Evolutionary conservation across 768 basidiomycete genomes (phyloP), one percentile per base, ranked within the genome.

Genomic region (Rhodotorula babjevae): DNA sequence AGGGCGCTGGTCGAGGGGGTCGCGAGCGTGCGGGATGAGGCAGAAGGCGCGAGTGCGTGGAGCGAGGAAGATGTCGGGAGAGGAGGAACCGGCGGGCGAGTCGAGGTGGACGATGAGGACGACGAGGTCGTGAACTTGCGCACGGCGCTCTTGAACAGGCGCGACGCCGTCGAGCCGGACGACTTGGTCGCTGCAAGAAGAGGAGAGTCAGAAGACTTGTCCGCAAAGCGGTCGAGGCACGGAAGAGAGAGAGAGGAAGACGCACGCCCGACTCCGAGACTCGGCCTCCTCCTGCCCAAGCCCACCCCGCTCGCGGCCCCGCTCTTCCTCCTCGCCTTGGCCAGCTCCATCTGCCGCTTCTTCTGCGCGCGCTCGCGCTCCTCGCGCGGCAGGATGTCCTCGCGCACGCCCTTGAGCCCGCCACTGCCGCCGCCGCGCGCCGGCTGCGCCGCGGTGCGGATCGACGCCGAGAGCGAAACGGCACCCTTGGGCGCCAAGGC

Each of bases 271-370:
- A 65, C 55, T 10, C 29, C 36, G 33, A 64, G 18, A 25, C 57
- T 56, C 6, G 63, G 56, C 59, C 71, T 66, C 68, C 61, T 61
- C 44, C 57, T 44, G 50, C 23, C 42, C 46, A 62, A 12, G 18
- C 49, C 60, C 2, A 15, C 27, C 12, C 23, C 73, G 14, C 36
- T 55, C 25, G 36, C 69, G 4, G 23, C 65, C 14, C n/a, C 31
- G n/a, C 71, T 72, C 60, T 61, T 69, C 55, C 71, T 60, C 62
- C 71, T 71, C 63, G 62, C 75, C 57, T 70, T 74, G n/a, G 69
- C 69, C 46, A 67, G 47, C 59, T 74, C 73, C n/a, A 74, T 31
- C 59, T 68, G 63, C 53, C 73, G 49, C 65, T 59, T 65, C 63
- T 55, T 56, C 36, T 50, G 44, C 44, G 29, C 66, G 44, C 58